A percentile compares a stretch with the other conserved stretches of the same genome.
Evolutionary conservation across 2,329 filamentous ascomycete species (phyloP).

Genomic region (Capronia coronata): DNA sequence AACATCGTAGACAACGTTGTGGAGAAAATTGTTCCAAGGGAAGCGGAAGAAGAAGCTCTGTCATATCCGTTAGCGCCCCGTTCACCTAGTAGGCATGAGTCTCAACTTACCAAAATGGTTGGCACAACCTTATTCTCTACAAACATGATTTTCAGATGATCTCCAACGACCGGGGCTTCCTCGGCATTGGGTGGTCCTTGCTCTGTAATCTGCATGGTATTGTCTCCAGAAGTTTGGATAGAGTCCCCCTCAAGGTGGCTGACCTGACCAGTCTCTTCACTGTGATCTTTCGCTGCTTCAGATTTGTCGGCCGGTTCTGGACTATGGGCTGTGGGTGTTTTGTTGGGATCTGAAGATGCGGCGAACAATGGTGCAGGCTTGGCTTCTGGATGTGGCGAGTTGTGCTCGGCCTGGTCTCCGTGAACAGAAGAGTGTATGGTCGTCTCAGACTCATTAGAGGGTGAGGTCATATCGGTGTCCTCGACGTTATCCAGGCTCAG

Average conservation of each 20-base stretch:
- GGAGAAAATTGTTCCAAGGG: slow-evolving; percentile 98
- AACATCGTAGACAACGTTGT: slow-evolving; percentile 98
- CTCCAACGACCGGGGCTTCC: slow-evolving; percentile 77
- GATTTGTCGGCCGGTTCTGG: slow-evolving; percentile 25
- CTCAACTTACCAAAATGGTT: slow-evolving; percentile 72
- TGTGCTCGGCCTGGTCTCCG: slow-evolving; percentile 15
- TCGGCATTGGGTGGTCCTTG: slow-evolving; percentile 53
- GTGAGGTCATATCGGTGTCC: slow-evolving; percentile 47
- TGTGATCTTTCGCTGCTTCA: slow-evolving; percentile 3
- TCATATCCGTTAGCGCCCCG: slow-evolving; percentile 11
- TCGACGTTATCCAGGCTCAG: slow-evolving; percentile 37
- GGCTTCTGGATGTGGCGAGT: slow-evolving; percentile 57
- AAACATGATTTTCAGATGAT: slow-evolving; percentile 92
- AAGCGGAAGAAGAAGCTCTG: slow-evolving; percentile 97
- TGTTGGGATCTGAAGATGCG: slow-evolving; percentile 23
- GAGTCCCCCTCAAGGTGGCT: slow-evolving; percentile 21
- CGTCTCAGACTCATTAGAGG: slow-evolving; percentile 28
- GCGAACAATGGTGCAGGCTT: slow-evolving; percentile 60
- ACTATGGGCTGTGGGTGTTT: slow-evolving; percentile 28
- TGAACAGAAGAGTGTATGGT: slow-evolving; percentile 2
- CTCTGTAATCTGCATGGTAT: slow-evolving; percentile 29
- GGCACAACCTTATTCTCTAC: slow-evolving; percentile 91
- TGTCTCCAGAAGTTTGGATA: slow-evolving; percentile 14
- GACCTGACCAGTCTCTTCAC: slow-evolving; percentile 5
- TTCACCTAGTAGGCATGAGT: background rate